Evolutionary conservation across 1,284 basidiomycete genomes (phyloP), one percentile per base, ranked within the genome.

Genomic region (Binderoboletus segoi): DNA sequence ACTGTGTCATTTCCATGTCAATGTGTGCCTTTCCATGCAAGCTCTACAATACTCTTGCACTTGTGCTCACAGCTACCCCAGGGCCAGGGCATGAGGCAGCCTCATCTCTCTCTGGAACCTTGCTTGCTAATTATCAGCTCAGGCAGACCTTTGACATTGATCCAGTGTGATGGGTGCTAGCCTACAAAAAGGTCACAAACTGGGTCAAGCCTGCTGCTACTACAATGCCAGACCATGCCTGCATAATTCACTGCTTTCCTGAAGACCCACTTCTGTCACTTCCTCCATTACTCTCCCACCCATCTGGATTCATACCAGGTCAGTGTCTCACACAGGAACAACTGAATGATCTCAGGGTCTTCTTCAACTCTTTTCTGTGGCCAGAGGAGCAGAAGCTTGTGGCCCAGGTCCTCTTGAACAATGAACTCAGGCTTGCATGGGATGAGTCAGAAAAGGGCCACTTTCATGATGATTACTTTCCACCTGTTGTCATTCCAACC

Each of bases 401-500:
- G n/a, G n/a, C n/a, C n/a, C n/a, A n/a, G n/a, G n/a, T n/a, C n/a
- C n/a, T n/a, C n/a, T n/a, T n/a, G n/a, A n/a, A n/a, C n/a, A n/a
- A n/a, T n/a, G n/a, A n/a, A n/a, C n/a, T n/a, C n/a, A n/a, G n/a
- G n/a, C n/a, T n/a, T n/a, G n/a, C n/a, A n/a, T n/a, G n/a, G n/a
- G n/a, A n/a, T n/a, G n/a, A n/a, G n/a, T n/a, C n/a, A n/a, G n/a
- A n/a, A n/a, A n/a, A n/a, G n/a, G n/a, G n/a, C n/a, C n/a, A n/a
- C n/a, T n/a, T n/a, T n/a, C n/a, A n/a, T n/a, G n/a, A n/a, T n/a
- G n/a, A n/a, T n/a, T n/a, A n/a, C n/a, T n/a, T n/a, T n/a, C 50
- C 50, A 0, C 66, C 63, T 0, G 40, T 64, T 0, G 13, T 54
- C 1, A 61, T 69, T 18, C 67, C 11, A 1, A 62, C 59, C 1